Conservation (phyloP, 805 yeast genomes). For the Candida rishiriensis region DNA sequence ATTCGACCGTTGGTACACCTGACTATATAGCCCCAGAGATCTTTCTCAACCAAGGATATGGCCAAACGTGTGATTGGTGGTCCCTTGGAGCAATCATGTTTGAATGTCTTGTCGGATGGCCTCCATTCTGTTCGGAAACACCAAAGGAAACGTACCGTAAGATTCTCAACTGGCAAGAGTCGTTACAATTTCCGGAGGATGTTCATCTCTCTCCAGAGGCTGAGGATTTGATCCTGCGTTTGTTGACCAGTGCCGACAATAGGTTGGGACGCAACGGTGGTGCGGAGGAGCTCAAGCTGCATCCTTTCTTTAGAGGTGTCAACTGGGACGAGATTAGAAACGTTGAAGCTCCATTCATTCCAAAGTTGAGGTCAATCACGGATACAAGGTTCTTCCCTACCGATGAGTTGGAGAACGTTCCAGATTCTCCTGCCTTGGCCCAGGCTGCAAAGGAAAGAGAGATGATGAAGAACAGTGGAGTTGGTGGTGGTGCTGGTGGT, state of each 20-base stretch:
- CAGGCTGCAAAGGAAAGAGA: conserved; percentile 66
- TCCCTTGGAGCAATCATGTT: conserved; percentile 94
- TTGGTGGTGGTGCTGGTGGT: conserved; percentile 22
- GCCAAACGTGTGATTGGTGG: conserved; percentile 99
- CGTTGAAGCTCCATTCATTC: conserved; percentile 91
- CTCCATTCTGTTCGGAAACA: conserved; percentile 92
- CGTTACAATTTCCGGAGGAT: conserved; percentile 85
- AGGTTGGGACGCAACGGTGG: conserved; percentile 88
- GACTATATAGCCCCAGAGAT: conserved; percentile 96
- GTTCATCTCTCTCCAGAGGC: conserved; percentile 84
- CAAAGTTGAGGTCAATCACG: conserved; percentile 84
- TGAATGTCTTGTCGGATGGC: conserved; percentile 95
- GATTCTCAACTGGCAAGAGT: conserved; percentile 87
- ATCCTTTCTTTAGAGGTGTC: conserved; percentile 93
- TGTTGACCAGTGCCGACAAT: conserved; percentile 73
- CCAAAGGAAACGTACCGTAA: conserved; percentile 92
- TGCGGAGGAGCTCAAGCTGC: conserved; percentile 83
- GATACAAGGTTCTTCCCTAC: conserved; percentile 98
- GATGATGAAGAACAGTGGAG: conserved; percentile 40
- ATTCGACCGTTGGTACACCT: conserved; percentile 95
- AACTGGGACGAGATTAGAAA: conserved; percentile 87
- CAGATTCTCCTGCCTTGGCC: conserved; percentile 77
- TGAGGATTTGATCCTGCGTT: conserved; percentile 75
- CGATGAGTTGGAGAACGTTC: conserved; percentile 91
- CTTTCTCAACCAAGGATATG: conserved; percentile 88